Conservation (phyloP, 148 eudicot genomes). For the Silene latifolia region DNA sequence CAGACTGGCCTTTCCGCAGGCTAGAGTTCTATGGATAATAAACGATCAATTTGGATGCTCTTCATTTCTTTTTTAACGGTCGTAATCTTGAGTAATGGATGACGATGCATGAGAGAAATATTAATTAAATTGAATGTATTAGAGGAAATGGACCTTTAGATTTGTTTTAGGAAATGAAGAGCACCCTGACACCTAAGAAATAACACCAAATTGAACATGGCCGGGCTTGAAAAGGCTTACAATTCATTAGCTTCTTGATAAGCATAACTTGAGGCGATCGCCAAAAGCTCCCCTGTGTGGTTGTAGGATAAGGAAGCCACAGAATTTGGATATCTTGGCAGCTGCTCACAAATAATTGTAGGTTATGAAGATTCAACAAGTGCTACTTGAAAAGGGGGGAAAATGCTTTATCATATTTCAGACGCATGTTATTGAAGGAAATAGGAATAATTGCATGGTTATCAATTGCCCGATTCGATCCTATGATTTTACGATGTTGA, state of each 20-base stretch:
- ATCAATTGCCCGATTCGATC: no score
- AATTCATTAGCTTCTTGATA: slow-evolving; percentile 79
- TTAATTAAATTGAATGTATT: no score
- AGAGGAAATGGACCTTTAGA: no score
- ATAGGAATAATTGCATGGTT: no score
- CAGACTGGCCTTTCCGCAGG: neutral
- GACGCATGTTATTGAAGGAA: no score
- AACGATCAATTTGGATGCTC: neutral
- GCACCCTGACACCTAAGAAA: neutral
- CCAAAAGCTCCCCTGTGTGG: slow-evolving; percentile 63
- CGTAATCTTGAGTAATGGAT: no score
- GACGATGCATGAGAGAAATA: no score
- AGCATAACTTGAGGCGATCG: slow-evolving; percentile 70
- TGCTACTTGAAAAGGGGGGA: neutral
- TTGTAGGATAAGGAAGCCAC: slow-evolving; percentile 72
- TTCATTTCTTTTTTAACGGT: no score
- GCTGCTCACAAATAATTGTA: slow-evolving; percentile 31
- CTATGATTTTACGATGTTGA: no score
- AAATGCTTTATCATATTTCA: no score
- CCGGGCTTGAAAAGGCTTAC: slow-evolving; percentile 32
- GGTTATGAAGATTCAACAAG: neutral
- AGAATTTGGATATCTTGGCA: slow-evolving; percentile 60
- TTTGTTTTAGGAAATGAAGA: no score
- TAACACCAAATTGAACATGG: neutral
- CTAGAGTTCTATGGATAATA: neutral